phyloP scores from a whole-genome alignment of 805 yeast genomes.

The Lachancea thermotolerans region DNA sequence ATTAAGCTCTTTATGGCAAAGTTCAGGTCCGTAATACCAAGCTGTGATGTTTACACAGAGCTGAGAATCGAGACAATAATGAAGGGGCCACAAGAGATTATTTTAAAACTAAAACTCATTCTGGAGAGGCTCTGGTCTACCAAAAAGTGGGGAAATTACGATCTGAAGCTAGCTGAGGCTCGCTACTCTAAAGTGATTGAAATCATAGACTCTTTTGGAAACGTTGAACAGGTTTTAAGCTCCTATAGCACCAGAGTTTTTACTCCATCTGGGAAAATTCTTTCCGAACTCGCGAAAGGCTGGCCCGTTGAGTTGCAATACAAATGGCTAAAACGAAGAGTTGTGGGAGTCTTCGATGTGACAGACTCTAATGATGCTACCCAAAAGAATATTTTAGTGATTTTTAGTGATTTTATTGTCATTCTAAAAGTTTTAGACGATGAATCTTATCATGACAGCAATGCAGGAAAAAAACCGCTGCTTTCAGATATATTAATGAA shows the following conservation, averaged over 20 bases:
- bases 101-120: slow-evolving; percentile 64
- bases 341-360: slow-evolving; percentile 65
- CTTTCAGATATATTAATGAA: slow-evolving; percentile 83
- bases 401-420: slow-evolving; percentile 76
- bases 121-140: slow-evolving; percentile 52
- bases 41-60: slow-evolving; percentile 36
- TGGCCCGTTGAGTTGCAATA: slow-evolving; percentile 87
- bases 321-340: slow-evolving; percentile 84
- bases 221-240: slow-evolving; percentile 34
- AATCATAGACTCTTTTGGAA: slow-evolving; percentile 79
- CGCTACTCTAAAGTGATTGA: slow-evolving; percentile 49
- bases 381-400: slow-evolving; percentile 51
- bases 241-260: slow-evolving; percentile 62
- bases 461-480: slow-evolving; percentile 38
- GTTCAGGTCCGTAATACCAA: slow-evolving; percentile 23
- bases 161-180: slow-evolving; percentile 27
- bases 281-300: slow-evolving; percentile 73
- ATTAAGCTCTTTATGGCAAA: slow-evolving; percentile 40
- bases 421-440: slow-evolving; percentile 51
- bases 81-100: slow-evolving; percentile 57
- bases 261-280: slow-evolving; percentile 84
- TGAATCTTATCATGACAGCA: slow-evolving; percentile 20
- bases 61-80: slow-evolving; percentile 55
- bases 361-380: slow-evolving; percentile 30
- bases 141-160: slow-evolving; percentile 37